Conservation (phyloP, 768 basidiomycete species). For the Fomitopsis pulvina region DNA sequence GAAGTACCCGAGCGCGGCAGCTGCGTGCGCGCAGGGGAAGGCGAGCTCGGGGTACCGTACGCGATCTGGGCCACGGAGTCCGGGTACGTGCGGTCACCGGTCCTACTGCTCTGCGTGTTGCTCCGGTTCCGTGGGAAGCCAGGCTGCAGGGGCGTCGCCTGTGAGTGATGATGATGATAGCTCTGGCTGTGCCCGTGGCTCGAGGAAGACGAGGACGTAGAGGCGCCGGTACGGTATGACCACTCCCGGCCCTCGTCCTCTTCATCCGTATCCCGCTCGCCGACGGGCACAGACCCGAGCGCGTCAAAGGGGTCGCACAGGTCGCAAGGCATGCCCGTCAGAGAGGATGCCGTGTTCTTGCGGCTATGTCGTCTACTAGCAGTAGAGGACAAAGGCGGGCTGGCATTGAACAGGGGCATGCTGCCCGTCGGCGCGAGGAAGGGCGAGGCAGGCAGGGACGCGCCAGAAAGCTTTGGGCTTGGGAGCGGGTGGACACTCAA, state of each 20-base stretch:
- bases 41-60: slow-evolving; percentile 17
- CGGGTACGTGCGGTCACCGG: neutral
- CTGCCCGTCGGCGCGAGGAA: slow-evolving; percentile 1
- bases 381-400: neutral
- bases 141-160: neutral
- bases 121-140: neutral
- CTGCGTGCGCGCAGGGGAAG: slow-evolving; percentile 17
- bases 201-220: slow-evolving; percentile 12
- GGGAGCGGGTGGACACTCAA: slow-evolving; percentile 22
- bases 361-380: slow-evolving; percentile 20
- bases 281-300: slow-evolving; percentile 6
- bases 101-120: neutral
- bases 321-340: slow-evolving; percentile 18
- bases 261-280: slow-evolving; percentile 15
- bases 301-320: slow-evolving; percentile 12
- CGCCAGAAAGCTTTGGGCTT: slow-evolving; percentile 9
- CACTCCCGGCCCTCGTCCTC: slow-evolving; percentile 15
- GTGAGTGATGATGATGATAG: slow-evolving; percentile 4
- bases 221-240: slow-evolving; percentile 11
- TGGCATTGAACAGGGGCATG: neutral
- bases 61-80: slow-evolving; percentile 1
- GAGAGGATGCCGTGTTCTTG: slow-evolving; percentile 19
- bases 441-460: slow-evolving; percentile 6
- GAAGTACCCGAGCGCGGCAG: slow-evolving; percentile 19
- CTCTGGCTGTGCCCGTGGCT: slow-evolving; percentile 2